Conservation (phyloP, 2,329 filamentous ascomycete genomes). For the Fusarium kyushuense region DNA sequence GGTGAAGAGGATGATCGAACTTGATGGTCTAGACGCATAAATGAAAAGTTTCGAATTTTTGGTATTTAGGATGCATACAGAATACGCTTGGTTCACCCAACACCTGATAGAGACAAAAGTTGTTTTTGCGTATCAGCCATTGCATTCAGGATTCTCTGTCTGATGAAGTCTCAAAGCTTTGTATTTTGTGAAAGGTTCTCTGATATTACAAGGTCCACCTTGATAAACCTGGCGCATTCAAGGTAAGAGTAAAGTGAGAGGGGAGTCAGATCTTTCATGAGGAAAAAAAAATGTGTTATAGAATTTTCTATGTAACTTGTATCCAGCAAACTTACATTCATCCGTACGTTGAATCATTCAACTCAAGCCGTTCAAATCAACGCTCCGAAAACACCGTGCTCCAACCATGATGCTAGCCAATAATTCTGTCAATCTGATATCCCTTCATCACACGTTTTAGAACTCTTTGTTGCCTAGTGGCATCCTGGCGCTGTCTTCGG, state of each 20-base stretch:
- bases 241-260: not conserved
- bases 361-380: conserved; percentile 32
- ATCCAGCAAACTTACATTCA: conserved; percentile 31
- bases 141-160: too few relatives aligned
- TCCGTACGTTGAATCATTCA: conserved; percentile 30
- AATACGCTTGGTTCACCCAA: not conserved
- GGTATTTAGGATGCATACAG: not conserved
- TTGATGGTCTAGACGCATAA: conserved; percentile 84
- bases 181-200: not conserved
- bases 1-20: conserved; percentile 84
- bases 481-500: conserved; percentile 69
- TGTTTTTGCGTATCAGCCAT: too few relatives aligned
- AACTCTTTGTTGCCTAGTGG: conserved; percentile 60
- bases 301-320: conserved; percentile 25
- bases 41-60: not conserved
- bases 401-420: conserved; percentile 36
- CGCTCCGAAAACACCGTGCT: conserved; percentile 51
- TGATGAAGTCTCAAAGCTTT: not conserved
- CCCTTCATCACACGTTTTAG: conserved; percentile 33
- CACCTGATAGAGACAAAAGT: not conserved
- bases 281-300: not conserved
- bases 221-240: not conserved
- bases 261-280: not conserved
- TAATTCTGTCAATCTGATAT: conserved; percentile 5
- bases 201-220: not conserved